A percentile compares a stretch with the other conserved stretches of the same genome.
Evolutionary conservation across 2,329 filamentous ascomycete genomes (phyloP).

Genomic region (Venturia pyrina): DNA sequence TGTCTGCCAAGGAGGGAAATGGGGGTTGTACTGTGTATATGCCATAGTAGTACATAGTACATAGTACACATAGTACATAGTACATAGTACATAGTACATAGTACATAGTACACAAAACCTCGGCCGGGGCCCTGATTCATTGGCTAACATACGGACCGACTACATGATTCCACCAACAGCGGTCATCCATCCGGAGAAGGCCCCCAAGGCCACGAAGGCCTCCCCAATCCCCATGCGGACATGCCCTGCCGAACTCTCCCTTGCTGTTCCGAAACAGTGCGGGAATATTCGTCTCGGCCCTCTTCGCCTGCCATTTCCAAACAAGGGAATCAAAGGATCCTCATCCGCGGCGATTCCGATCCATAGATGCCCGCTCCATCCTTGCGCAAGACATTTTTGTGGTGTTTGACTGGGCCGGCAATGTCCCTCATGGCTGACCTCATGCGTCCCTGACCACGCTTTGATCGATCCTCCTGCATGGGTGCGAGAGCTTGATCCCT

Average conservation of each 20-base stretch:
- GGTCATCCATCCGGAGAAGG: background rate
- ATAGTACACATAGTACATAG: too few species aligned
- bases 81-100: too few species aligned
- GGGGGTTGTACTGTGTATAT: too few species aligned
- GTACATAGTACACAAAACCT: background rate
- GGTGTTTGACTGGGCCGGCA: background rate
- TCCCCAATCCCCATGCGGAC: background rate
- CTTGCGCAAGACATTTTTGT: background rate
- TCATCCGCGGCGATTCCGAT: background rate
- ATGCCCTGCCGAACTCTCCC: background rate
- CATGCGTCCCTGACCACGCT: background rate
- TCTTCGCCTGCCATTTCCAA: background rate
- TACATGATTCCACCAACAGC: background rate
- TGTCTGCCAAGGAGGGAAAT: background rate
- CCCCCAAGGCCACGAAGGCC: too few species aligned
- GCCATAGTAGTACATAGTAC: too few species aligned
- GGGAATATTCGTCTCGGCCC: background rate
- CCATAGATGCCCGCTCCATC: background rate
- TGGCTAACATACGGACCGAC: background rate
- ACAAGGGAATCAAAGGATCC: background rate
- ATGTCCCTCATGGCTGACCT: background rate
- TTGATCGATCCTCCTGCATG: background rate
- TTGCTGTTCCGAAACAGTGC: background rate
- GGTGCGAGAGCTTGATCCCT: background rate
- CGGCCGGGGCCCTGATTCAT: background rate